Percentiles rank a stretch among this genome's conserved stretches.
phyloP scores from a whole-genome alignment of 2,329 filamentous ascomycete species.

The Acephala macrosclerotiorum region DNA sequence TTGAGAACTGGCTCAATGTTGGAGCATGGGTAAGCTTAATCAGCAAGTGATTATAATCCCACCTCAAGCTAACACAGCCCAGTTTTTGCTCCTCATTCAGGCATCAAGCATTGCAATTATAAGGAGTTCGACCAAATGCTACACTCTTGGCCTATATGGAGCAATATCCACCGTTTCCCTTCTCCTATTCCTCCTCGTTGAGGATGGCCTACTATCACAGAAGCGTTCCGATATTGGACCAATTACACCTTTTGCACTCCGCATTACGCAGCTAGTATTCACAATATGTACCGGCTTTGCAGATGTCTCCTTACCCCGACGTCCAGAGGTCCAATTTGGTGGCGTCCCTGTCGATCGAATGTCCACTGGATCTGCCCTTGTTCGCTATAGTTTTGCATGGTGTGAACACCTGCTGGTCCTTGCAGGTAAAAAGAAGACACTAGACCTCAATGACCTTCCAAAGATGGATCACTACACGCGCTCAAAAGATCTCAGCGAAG shows the following conservation, averaged over 20 bases:
- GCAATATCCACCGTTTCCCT: too few relatives aligned
- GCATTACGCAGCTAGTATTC: slow-evolving; percentile 55
- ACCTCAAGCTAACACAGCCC: too few relatives aligned
- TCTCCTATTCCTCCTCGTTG: slow-evolving; percentile 53
- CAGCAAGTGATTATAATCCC: too few relatives aligned
- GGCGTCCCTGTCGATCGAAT: slow-evolving; percentile 68
- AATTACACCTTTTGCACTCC: too few relatives aligned
- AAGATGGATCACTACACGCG: slow-evolving; percentile 63
- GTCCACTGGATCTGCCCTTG: slow-evolving; percentile 66
- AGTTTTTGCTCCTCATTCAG: too few relatives aligned
- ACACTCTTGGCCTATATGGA: too few relatives aligned
- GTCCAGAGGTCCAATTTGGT: slow-evolving; percentile 71
- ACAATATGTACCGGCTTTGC: slow-evolving; percentile 55
- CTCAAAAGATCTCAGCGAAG: slow-evolving; percentile 56
- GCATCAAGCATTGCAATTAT: too few relatives aligned
- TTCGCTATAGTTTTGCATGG: slow-evolving; percentile 73
- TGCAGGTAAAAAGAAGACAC: slow-evolving; percentile 62
- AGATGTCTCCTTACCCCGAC: slow-evolving; percentile 66
- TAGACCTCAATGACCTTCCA: slow-evolving; percentile 70
- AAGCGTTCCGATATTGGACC: slow-evolving; percentile 43
- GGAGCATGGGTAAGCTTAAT: slow-evolving; percentile 72
- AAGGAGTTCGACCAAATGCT: too few relatives aligned
- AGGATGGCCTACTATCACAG: slow-evolving; percentile 51
- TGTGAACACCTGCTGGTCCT: slow-evolving; percentile 59
- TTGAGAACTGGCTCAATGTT: slow-evolving; percentile 67